Evolutionary conservation across 129 eudicot genomes (phyloP), one percentile per base, ranked within the genome.

Genomic region (Silybum marianum): DNA sequence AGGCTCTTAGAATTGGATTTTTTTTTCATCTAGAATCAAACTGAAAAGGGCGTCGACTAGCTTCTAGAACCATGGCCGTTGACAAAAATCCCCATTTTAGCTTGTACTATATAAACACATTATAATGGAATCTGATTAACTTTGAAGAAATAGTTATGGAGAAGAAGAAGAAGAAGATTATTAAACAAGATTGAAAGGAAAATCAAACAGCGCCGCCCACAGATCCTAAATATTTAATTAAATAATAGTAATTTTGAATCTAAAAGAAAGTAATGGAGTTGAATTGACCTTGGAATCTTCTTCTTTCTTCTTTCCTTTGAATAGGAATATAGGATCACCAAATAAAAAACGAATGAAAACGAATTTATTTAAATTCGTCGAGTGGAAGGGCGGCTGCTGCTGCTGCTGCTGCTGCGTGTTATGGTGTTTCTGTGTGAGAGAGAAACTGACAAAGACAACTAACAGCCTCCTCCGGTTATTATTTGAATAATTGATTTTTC

Each of bases 1-100:
- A 18, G 2, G 21, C 21, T 78, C 21, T 23, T 26, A 78, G 24
- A 39, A 58, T 38, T 76, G 71, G 11, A 11, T 14, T 21, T 63
- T 40, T 14, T 21, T 63, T 40, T 23, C 60, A 30, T 38, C 60
- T 39, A 38, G 73, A 63, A 76, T 36, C 81, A 23, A 80, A n/a
- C 22, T 72, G 78, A 72, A 81, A 63, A 30, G 14, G 46, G 73
- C 68, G 84, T 30, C 84, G 69, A 75, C 9, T 22, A 75, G 85
- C 62, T 82, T 82, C 80, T 82, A 74, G 80, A 82, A 82, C 28
- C n/a, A 67, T 82, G 30, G 28, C 2, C 80, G 80, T 82, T 82
- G 85, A 82, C 80, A 68, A 75, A 66, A 75, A 66, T 66, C 51
- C 8, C 75, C 69, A 74, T 28, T 74, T 46, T 54, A n/a, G 80